A percentile compares a stretch with the other conserved stretches of the same genome.
Evolutionary conservation across 2,329 filamentous ascomycete genomes (phyloP).

Genomic region (Scytalidium sp.): DNA sequence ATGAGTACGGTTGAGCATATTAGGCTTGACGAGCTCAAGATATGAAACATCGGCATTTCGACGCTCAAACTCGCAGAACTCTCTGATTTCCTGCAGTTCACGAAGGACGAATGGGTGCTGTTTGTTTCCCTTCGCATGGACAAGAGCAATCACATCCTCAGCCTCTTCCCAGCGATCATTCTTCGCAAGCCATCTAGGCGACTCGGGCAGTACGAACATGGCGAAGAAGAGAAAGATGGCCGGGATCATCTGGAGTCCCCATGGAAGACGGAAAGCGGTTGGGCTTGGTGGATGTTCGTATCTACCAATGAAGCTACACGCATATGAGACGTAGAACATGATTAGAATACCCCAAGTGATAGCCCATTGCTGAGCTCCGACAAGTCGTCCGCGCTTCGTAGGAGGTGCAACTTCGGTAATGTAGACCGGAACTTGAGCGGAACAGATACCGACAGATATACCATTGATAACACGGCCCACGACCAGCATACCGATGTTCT

Average conservation of each 20-base stretch:
- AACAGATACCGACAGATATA: slow-evolving; percentile 62
- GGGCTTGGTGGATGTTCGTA: slow-evolving; percentile 15
- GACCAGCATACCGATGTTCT: slow-evolving; percentile 52
- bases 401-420: slow-evolving; percentile 61
- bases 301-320: slow-evolving; percentile 57
- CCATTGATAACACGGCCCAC: slow-evolving; percentile 59
- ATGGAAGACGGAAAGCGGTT: slow-evolving; percentile 59
- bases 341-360: slow-evolving; percentile 70
- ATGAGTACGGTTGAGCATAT: slow-evolving; percentile 71
- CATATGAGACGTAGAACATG: slow-evolving; percentile 68
- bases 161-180: slow-evolving; percentile 56
- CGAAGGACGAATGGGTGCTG: slow-evolving; percentile 59
- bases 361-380: slow-evolving; percentile 69
- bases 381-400: slow-evolving; percentile 56
- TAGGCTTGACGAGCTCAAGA: slow-evolving; percentile 67
- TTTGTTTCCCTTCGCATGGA: slow-evolving; percentile 62
- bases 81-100: slow-evolving; percentile 69
- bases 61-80: slow-evolving; percentile 71
- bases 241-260: slow-evolving; percentile 61
- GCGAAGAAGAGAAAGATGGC: slow-evolving; percentile 52
- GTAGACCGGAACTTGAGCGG: slow-evolving; percentile 64
- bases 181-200: slow-evolving; percentile 60
- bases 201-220: slow-evolving; percentile 57
- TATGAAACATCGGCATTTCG: slow-evolving; percentile 67
- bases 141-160: slow-evolving; percentile 26